These are phyloP conservation scores for Magnolia kwangsiensis DNA, from an alignment of 164 flowering plant genomes.

Conservation along the genomic window DNA sequence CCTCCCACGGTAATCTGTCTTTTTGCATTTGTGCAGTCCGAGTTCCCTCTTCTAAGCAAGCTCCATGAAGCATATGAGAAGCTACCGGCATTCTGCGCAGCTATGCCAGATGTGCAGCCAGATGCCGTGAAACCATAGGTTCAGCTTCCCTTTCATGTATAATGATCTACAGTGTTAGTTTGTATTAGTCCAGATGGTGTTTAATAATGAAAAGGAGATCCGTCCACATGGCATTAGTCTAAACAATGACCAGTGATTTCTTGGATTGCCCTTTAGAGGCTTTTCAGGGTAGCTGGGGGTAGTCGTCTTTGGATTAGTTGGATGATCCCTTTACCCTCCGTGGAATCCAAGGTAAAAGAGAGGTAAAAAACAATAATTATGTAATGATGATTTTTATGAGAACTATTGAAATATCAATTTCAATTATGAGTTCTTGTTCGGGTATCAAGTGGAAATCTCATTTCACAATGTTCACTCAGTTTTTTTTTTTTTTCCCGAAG, in stretches of 20 bases:
- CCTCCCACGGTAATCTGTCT: not conserved
- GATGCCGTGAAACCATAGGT: constrained; percentile 31
- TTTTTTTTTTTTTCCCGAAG: no score
- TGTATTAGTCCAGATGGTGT: not conserved
- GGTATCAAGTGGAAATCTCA: no score
- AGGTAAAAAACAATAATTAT: no score
- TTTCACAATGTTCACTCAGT: no score
- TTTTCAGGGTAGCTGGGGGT: not conserved
- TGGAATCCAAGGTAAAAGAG: no score
- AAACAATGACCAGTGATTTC: not conserved
- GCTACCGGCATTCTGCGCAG: constrained; percentile 51
- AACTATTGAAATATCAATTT: no score
- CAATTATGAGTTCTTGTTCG: no score
- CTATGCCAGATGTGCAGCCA: constrained; percentile 62
- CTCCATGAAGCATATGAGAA: constrained; percentile 44
- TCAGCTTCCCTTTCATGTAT: not conserved
- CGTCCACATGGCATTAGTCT: no score
- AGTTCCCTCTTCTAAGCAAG: constrained; percentile 49
- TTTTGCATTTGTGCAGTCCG: constrained; percentile 34
- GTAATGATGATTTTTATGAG: no score
- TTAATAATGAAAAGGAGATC: not conserved
- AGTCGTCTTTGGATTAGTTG: not conserved
- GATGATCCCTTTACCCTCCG: no score
- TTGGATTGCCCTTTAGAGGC: not conserved
- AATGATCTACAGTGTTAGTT: not conserved